phyloP scores from a whole-genome alignment of 2,329 filamentous ascomycete genomes.

The Truncatella angustata region DNA sequence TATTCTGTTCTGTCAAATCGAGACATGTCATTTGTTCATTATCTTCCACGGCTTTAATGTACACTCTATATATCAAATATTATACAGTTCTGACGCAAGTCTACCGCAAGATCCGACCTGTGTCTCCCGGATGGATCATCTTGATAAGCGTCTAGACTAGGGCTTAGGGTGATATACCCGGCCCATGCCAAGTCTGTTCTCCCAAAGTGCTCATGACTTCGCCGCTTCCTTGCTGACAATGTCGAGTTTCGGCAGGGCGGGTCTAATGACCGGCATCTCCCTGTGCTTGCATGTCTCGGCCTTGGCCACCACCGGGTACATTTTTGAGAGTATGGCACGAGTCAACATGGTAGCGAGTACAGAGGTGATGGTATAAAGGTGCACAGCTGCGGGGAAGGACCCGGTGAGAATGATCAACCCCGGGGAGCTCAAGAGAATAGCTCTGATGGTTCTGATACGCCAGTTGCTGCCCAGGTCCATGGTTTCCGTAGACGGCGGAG shows the following conservation, averaged over 20 bases:
- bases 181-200: not conserved
- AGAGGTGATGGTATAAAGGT: constrained; percentile 43
- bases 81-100: no score
- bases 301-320: constrained; percentile 23
- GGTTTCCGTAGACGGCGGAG: not conserved
- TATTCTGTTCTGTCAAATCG: no score
- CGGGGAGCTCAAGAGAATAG: not conserved
- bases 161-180: no score
- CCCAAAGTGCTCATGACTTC: not conserved
- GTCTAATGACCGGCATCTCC: constrained; percentile 18
- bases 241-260: not conserved
- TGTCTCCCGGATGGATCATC: not conserved
- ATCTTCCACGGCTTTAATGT: no score
- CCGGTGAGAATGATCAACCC: constrained; percentile 34
- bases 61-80: no score
- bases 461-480: not conserved
- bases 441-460: not conserved
- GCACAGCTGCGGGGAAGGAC: constrained; percentile 39
- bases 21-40: no score
- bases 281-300: constrained; percentile 18
- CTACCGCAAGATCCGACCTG: no score
- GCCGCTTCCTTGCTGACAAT: not conserved
- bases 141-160: no score
- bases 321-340: constrained; percentile 14
- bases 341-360: constrained; percentile 23